Percentiles rank a stretch among this genome's conserved stretches.
These are phyloP conservation scores for Aspergillus chevalieri DNA, from an alignment of 2,329 filamentous ascomycete species.

Conservation along the genomic window DNA sequence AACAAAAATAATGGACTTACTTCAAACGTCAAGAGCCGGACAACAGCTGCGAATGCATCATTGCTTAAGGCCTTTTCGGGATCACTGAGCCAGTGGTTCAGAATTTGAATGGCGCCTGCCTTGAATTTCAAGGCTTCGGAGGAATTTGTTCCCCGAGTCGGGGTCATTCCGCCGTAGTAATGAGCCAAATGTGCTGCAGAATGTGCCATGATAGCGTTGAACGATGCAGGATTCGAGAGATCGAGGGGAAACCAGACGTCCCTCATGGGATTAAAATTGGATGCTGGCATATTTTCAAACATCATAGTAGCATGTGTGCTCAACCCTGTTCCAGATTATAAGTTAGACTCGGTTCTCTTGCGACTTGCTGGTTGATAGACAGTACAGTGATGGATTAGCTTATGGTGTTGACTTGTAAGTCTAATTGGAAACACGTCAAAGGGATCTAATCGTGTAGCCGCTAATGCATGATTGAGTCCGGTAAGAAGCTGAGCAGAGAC, in stretches of 20 bases:
- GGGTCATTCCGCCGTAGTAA: constrained; percentile 23
- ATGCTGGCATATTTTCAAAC: constrained; percentile 21
- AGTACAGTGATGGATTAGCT: constrained; percentile 33
- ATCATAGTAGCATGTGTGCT: constrained; percentile 27
- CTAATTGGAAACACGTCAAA: constrained; percentile 32
- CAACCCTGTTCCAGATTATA: constrained; percentile 18
- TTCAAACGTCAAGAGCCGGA: constrained; percentile 29
- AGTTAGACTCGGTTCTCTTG: neutral
- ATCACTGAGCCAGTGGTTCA: constrained; percentile 29
- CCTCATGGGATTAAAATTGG: constrained; percentile 33
- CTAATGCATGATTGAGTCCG: constrained; percentile 27
- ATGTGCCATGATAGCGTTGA: constrained; percentile 39
- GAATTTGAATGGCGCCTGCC: constrained; percentile 30
- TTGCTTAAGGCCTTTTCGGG: constrained; percentile 26
- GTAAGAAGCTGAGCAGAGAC: constrained; percentile 13
- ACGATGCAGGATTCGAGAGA: constrained; percentile 37
- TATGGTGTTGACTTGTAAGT: constrained; percentile 30
- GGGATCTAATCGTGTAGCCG: constrained; percentile 24
- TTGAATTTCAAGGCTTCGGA: constrained; percentile 26
- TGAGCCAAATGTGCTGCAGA: constrained; percentile 35
- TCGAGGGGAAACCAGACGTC: constrained; percentile 39
- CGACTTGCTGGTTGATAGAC: constrained; percentile 1
- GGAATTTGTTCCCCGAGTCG: constrained; percentile 18
- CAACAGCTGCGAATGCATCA: constrained; percentile 28
- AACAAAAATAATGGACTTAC: constrained; percentile 10